Percentiles rank a stretch among this genome's conserved stretches.
phyloP scores from a whole-genome alignment of 2,329 filamentous ascomycete species.

The Hawksworthiomyces lignivorus region DNA sequence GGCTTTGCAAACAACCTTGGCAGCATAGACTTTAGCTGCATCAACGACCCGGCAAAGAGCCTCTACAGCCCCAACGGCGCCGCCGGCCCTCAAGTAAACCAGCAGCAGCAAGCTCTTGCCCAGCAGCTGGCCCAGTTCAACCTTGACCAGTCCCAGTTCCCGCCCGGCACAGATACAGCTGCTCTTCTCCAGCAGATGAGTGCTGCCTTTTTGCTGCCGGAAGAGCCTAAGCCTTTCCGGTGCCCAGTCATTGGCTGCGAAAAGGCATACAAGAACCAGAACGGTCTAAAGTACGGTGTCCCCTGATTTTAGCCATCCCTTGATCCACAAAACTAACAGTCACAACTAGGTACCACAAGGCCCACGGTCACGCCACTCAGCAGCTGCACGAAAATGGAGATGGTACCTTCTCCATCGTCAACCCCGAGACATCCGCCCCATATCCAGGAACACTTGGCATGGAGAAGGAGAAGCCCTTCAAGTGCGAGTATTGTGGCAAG shows the following conservation, averaged over 20 bases:
- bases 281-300: conserved; percentile 75
- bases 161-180: conserved; percentile 64
- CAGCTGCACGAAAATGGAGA: conserved; percentile 95
- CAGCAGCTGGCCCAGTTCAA: conserved; percentile 66
- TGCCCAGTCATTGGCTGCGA: conserved; percentile 98
- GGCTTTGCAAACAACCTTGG: conserved; percentile 41
- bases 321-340: conserved; percentile 6
- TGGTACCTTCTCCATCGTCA: conserved; percentile 96
- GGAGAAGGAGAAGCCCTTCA: conserved; percentile 99
- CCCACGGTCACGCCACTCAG: conserved; percentile 92
- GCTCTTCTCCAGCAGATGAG: conserved; percentile 47
- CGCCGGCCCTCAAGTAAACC: conserved; percentile 46
- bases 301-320: conserved; percentile 1
- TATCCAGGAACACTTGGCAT: conserved; percentile 97
- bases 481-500: conserved; percentile 94
- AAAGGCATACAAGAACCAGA: conserved; percentile 99
- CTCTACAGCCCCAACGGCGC: conserved; percentile 80
- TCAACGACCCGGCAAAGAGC: conserved; percentile 91
- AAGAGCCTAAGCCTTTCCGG: conserved; percentile 96
- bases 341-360: conserved; percentile 55
- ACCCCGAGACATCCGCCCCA: conserved; percentile 86
- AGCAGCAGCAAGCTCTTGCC: conserved; percentile 54
- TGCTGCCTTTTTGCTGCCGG: conserved; percentile 57
- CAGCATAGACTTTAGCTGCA: conserved; percentile 48
- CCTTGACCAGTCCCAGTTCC: conserved; percentile 67